Conservation (phyloP, 208 protist species). For the Acanthamoeba sp. region DNA sequence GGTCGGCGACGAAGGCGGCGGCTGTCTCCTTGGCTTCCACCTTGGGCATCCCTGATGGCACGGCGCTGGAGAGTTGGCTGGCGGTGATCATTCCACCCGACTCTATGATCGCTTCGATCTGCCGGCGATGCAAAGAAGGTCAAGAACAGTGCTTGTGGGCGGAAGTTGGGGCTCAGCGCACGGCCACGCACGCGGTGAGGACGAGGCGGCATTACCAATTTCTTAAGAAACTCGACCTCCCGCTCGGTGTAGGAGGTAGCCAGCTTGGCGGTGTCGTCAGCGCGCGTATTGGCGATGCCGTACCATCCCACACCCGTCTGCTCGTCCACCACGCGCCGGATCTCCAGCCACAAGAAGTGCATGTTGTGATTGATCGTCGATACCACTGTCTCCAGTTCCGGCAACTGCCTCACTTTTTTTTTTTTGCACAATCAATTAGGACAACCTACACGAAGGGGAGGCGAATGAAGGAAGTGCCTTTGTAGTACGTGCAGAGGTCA, state of each 20-base stretch:
- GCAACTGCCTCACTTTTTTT: neutral
- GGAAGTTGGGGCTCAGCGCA: neutral
- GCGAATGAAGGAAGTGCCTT: neutral
- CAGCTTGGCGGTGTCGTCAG: slow-evolving; percentile 31
- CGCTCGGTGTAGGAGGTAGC: slow-evolving; percentile 14
- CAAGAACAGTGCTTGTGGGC: neutral
- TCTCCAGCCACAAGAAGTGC: slow-evolving; percentile 41
- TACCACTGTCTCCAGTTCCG: neutral
- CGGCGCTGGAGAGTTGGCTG: neutral
- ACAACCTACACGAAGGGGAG: neutral
- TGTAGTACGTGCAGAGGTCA: neutral
- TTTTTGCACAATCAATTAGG: neutral
- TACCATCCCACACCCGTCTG: neutral
- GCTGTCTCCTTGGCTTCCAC: neutral
- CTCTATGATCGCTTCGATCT: slow-evolving; percentile 6
- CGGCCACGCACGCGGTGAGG: neutral
- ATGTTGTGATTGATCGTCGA: slow-evolving; percentile 22
- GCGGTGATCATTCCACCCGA: neutral
- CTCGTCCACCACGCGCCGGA: slow-evolving; percentile 7
- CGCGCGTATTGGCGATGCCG: slow-evolving; percentile 29
- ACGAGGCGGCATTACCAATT: neutral
- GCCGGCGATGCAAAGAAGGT: neutral
- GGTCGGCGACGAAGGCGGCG: neutral
- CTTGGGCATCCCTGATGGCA: neutral
- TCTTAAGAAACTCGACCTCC: slow-evolving; percentile 46